These are phyloP conservation scores for Thalassiosira pacifica DNA, from an alignment of 352 stramenopile genomes.

Conservation along the genomic window DNA sequence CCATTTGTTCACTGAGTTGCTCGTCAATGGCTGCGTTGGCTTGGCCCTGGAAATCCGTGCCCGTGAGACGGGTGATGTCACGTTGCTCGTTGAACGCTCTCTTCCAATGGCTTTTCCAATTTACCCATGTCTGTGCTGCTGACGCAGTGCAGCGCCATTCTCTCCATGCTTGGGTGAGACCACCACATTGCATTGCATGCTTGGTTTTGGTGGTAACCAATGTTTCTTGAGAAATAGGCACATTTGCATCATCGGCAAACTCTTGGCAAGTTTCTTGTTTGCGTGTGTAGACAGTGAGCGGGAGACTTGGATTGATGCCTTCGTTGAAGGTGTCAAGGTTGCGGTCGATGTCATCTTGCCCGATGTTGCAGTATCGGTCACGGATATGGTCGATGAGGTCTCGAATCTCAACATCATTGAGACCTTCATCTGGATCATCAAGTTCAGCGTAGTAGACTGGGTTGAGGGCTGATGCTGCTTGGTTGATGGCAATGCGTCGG, in stretches of 20 bases:
- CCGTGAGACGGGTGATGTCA: neutral
- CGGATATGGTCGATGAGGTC: constrained; percentile 15
- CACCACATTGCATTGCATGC: neutral
- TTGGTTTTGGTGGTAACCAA: constrained; percentile 2
- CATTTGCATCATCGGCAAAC: neutral
- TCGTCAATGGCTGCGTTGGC: neutral
- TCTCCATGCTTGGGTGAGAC: neutral
- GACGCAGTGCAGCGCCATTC: neutral
- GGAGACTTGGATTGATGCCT: constrained; percentile 5
- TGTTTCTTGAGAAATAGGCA: neutral
- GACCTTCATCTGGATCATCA: constrained; percentile 12
- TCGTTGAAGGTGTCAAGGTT: constrained; percentile 23
- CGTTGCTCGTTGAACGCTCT: neutral
- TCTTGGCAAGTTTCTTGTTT: constrained; percentile 2
- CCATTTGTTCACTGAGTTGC: neutral
- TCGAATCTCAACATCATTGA: neutral
- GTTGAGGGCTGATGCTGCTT: neutral
- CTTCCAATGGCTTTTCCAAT: constrained; percentile 6
- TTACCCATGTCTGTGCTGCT: neutral
- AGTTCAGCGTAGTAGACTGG: neutral
- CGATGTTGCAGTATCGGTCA: too few relatives aligned
- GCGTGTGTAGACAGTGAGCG: too few relatives aligned
- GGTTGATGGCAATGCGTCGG: neutral
- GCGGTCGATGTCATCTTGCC: neutral
- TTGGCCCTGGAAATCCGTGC: neutral